These are phyloP conservation scores for Parathielavia hyrcaniae DNA, from an alignment of 495 filamentous ascomycete genomes.

Conservation along the genomic window DNA sequence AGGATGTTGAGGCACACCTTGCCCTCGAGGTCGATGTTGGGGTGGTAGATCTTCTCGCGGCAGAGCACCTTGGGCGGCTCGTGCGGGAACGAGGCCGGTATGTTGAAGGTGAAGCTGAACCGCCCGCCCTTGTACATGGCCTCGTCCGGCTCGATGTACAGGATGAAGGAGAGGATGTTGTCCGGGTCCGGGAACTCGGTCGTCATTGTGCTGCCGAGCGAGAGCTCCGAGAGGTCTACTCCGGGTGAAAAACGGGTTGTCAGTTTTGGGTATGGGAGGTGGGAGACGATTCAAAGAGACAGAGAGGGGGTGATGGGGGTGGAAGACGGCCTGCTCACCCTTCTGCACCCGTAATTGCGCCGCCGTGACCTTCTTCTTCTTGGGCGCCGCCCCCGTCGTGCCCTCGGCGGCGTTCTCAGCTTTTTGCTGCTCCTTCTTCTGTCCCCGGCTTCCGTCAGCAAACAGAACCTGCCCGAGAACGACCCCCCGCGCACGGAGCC, in stretches of 20 bases:
- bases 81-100: constrained; percentile 93
- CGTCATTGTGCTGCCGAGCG: constrained; percentile 84
- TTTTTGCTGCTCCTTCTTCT: constrained; percentile 95
- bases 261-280: not conserved
- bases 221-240: constrained; percentile 85
- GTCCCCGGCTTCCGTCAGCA: constrained; percentile 12
- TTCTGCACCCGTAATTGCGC: constrained; percentile 94
- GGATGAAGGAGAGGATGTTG: constrained; percentile 91
- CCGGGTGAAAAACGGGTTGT: not conserved
- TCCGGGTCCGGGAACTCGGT: constrained; percentile 90
- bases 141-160: constrained; percentile 93
- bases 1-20: constrained; percentile 98
- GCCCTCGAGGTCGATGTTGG: constrained; percentile 95
- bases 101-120: constrained; percentile 86
- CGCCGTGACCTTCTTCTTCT: constrained; percentile 97
- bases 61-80: constrained; percentile 98
- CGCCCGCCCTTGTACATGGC: constrained; percentile 91
- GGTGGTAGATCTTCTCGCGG: constrained; percentile 97
- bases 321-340: constrained; percentile 50
- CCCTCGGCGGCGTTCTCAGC: constrained; percentile 79
- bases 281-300: constrained; percentile 1
- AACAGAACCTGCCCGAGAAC: not conserved
- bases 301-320: not conserved
- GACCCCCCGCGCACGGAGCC: constrained; percentile 15
- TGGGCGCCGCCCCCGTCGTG: constrained; percentile 51